Evolutionary conservation across 1,284 basidiomycete genomes (phyloP), one percentile per base, ranked within the genome.

Genomic region (Mycena citricolor): DNA sequence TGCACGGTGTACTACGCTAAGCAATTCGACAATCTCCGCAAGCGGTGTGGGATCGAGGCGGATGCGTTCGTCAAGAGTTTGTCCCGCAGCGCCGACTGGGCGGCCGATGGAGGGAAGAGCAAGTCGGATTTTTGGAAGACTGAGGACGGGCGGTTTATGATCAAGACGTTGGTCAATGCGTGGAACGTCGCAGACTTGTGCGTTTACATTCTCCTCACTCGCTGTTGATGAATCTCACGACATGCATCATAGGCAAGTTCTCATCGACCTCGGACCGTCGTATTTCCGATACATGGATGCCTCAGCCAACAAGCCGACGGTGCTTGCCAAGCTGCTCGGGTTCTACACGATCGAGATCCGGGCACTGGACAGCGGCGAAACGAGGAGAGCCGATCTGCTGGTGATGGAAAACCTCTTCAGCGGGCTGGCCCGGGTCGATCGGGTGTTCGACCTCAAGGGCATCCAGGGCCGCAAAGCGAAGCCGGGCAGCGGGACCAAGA

Each of bases 111-210:
- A 1, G 81, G 82, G 8, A 84, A 84, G 69, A 83, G 80, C 59
- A 74, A 70, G 55, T 79, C 81, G 3, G 79, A 81, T 50, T 90
- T 89, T 57, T 86, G 83, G 81, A 86, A 83, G 70, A 87, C 84
- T 31, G 58, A 64, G 13, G 86, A 90, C 59, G 77, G 83, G 52
- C 69, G 77, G 44, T 87, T 82, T 59, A 80, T 90, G 51, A 82
- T 89, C 66, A 89, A 90, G 71, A 86, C 86, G 8, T 63, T 89
- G 44, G 81, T 89, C 5, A 81, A 83, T 61, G 84, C 85, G 7
- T 89, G 86, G 86, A 87, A 86, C 59, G 85, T 87, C 25, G 82
- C 82, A 8, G 86, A 90, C 62, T 62, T 85, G 86, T 84, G 88
- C 68, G n/a, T n/a, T n/a, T n/a, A n/a, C 28, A 19, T 19, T 22